Evolutionary conservation across 2,329 filamentous ascomycete genomes (phyloP).

Genomic region (Ceratocystis albifundus): DNA sequence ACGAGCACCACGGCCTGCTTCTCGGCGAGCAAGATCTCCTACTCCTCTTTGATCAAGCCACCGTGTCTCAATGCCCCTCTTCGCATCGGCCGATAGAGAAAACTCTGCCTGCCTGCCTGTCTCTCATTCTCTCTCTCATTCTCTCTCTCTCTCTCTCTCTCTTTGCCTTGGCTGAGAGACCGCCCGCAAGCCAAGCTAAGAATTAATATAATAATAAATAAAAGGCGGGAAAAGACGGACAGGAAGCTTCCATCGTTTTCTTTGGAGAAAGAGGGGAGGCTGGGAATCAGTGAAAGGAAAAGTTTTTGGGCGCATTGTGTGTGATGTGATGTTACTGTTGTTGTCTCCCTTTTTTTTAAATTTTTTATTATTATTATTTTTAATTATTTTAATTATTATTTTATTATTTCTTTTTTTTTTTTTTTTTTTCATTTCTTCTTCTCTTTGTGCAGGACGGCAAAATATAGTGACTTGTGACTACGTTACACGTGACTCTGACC

Average conservation of each 20-base stretch:
- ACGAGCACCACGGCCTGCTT: neutral
- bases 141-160: too few species aligned
- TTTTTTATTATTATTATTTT: neutral
- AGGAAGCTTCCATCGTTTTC: neutral
- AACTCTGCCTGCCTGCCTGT: too few species aligned
- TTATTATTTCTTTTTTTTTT: neutral
- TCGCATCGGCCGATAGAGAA: constrained; percentile 8
- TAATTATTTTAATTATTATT: too few species aligned
- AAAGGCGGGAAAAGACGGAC: constrained; percentile 7
- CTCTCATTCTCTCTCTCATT: too few species aligned
- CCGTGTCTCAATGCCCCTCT: constrained; percentile 1
- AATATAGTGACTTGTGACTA: too few species aligned
- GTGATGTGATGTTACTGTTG: constrained; percentile 2
- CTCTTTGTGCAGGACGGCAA: neutral
- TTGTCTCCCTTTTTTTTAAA: constrained; percentile 10
- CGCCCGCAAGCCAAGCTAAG: neutral
- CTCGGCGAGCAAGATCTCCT: neutral
- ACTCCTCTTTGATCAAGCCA: constrained; percentile 3
- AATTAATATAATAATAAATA: neutral
- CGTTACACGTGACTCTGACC: too few species aligned
- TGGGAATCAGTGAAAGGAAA: constrained; percentile 9
- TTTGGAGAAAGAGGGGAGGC: constrained; percentile 11
- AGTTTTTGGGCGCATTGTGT: neutral
- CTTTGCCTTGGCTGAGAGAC: neutral
- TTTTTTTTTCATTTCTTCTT: neutral